Evolutionary conservation across 805 yeast genomes (phyloP).

Genomic region (Lipomyces anomalus): DNA sequence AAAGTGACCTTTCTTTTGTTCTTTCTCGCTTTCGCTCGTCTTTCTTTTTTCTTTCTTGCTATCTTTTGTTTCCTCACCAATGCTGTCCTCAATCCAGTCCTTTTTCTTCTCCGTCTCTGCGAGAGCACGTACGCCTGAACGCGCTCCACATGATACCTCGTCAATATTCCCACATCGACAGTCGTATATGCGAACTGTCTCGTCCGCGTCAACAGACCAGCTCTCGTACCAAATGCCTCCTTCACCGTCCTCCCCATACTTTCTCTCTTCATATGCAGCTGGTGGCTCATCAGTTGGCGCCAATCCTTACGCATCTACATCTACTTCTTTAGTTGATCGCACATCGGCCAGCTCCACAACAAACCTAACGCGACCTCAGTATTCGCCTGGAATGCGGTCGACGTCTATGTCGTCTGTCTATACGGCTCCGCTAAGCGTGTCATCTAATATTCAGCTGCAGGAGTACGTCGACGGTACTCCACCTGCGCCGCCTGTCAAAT

Average conservation of each 20-base stretch:
- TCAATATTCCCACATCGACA: neutral
- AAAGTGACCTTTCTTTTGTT: no score
- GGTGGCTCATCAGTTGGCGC: neutral
- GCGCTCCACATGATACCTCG: neutral
- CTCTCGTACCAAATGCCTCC: neutral
- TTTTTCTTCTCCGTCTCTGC: constrained; percentile 1
- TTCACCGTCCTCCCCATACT: neutral
- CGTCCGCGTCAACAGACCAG: constrained; percentile 7
- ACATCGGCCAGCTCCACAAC: neutral
- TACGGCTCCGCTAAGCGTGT: neutral
- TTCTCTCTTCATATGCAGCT: neutral
- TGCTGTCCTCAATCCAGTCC: constrained; percentile 4
- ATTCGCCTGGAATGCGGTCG: constrained; percentile 23
- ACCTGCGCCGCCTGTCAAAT: constrained; percentile 54
- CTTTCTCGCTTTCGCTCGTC: no score
- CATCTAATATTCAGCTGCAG: constrained; percentile 33
- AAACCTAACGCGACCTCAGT: constrained; percentile 6
- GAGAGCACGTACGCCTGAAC: neutral
- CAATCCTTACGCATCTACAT: neutral
- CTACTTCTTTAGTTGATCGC: neutral
- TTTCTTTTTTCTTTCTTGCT: no score
- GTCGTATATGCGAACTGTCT: neutral
- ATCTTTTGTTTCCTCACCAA: no score
- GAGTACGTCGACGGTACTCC: constrained; percentile 54
- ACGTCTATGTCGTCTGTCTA: constrained; percentile 13